phyloP scores from a whole-genome alignment of 768 basidiomycete species.

The Artomyces pyxidatus region DNA sequence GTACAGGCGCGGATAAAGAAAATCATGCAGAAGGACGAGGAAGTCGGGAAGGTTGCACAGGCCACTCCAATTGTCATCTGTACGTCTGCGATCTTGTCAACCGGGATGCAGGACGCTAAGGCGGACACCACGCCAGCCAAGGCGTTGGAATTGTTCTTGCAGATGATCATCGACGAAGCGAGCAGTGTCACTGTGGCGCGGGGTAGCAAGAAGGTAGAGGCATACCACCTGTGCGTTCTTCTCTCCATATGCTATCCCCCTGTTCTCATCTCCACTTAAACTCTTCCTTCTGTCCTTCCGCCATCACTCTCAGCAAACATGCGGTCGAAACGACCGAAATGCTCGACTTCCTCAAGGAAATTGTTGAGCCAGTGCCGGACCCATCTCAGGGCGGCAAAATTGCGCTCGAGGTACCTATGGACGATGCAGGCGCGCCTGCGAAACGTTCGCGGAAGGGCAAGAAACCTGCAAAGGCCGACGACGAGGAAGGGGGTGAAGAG shows the following conservation, averaged over 20 bases:
- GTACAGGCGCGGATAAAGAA: slow-evolving; percentile 94
- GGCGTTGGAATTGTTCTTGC: slow-evolving; percentile 88
- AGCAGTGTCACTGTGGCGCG: slow-evolving; percentile 71
- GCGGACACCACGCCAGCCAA: slow-evolving; percentile 51
- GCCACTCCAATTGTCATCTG: slow-evolving; percentile 96
- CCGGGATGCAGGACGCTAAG: not conserved
- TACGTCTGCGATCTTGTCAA: slow-evolving; percentile 33
- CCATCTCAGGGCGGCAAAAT: slow-evolving; percentile 79
- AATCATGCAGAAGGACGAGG: slow-evolving; percentile 99
- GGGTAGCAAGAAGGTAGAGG: slow-evolving; percentile 83
- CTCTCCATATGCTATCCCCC: not conserved
- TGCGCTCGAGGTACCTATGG: slow-evolving; percentile 58
- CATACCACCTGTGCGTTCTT: slow-evolving; percentile 79
- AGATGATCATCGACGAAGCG: slow-evolving; percentile 73
- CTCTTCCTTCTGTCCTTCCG: not conserved
- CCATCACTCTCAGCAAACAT: slow-evolving; percentile 61
- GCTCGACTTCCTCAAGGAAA: slow-evolving; percentile 91
- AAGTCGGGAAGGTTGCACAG: slow-evolving; percentile 96
- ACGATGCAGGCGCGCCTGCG: slow-evolving; percentile 40
- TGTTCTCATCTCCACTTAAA: not conserved
- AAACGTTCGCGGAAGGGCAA: slow-evolving; percentile 53
- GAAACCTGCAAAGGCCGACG: slow-evolving; percentile 33
- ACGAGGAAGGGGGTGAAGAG: slow-evolving; percentile 27
- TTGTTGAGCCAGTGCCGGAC: slow-evolving; percentile 80
- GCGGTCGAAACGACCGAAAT: slow-evolving; percentile 81